Evolutionary conservation across 352 stramenopile genomes (phyloP), one percentile per base, ranked within the genome.

Genomic region (Blastocystis sp.): DNA sequence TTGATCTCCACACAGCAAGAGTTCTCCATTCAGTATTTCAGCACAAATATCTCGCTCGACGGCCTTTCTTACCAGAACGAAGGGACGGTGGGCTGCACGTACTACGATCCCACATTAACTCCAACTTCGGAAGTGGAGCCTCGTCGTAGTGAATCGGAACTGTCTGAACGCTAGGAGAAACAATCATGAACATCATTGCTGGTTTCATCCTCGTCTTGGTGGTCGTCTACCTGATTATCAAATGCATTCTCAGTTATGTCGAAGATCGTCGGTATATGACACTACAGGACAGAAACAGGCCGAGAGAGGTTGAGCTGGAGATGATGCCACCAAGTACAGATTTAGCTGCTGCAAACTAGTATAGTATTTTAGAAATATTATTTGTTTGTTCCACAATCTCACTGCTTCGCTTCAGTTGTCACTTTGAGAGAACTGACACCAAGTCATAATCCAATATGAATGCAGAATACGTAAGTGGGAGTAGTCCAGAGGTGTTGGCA

Each of bases 201-300:
- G 53, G 20, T 15, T 68, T 84, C 26, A 9, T 84, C 8, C 73
- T 84, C 11, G 13, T 84, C 20, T 37, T 84, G 2, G 11, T 84
- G 15, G 13, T 84, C 41, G 23, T 84, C 3, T 84, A 56, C 26
- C 73, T 84, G 11, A 41, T 84, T 64, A 39, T 84, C 15, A 84
- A 84, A 55, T 84, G 73, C 53, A 34, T 84, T 13, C 23, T 84
- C 3, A 66, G 56, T 23, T 84, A 41, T 23, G 55, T 54, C 18
- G 73, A 84, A 15, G 73, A 84, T 23, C 26, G 11, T n/a, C 15
- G 53, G 8, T 6, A 37, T 29, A 34, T 84, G 73, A 68, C 13
- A n/a, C 20, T n/a, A 0, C 50, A 84, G 54, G 39, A 34, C 1
- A 34, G 1, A 34, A 34, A 34, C 1, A 34, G 29, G 29, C 29